phyloP scores from a whole-genome alignment of 164 flowering plant species.

The Paratinospora sagittata region DNA sequence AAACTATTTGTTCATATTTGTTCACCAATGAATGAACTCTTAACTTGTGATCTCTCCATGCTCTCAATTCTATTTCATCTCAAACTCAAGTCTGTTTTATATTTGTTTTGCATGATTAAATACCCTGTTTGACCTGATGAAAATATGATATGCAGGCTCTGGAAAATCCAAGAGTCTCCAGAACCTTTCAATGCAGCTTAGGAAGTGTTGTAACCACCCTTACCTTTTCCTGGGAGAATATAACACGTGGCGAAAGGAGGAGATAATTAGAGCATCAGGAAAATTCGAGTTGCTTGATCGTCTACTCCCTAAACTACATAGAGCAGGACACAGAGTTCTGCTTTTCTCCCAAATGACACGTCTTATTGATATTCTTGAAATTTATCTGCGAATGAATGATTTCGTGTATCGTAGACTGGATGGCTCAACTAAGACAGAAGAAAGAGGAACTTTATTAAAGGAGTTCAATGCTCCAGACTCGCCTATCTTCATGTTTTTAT shows the following conservation, averaged over 20 bases:
- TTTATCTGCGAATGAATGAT: slow-evolving; percentile 59
- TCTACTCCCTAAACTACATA: slow-evolving; percentile 81
- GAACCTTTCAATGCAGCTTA: slow-evolving; percentile 91
- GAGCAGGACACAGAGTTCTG: slow-evolving; percentile 82
- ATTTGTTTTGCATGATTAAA: background rate
- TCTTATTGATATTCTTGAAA: slow-evolving; percentile 81
- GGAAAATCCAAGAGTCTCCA: slow-evolving; percentile 85
- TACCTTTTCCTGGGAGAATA: slow-evolving; percentile 76
- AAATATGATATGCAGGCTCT: slow-evolving; percentile 44
- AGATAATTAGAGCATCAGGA: slow-evolving; percentile 88
- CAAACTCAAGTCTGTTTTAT: no score
- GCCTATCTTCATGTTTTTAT: slow-evolving; percentile 84
- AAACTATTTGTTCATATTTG: no score
- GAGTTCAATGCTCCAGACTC: slow-evolving; percentile 90
- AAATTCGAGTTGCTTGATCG: slow-evolving; percentile 99
- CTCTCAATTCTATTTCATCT: no score
- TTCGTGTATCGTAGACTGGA: slow-evolving; percentile 79
- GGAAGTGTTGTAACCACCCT: slow-evolving; percentile 99
- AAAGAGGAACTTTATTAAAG: slow-evolving; percentile 67
- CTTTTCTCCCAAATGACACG: slow-evolving; percentile 95
- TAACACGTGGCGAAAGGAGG: slow-evolving; percentile 65
- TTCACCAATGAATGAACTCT: no score
- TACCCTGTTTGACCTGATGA: background rate
- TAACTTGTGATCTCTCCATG: no score
- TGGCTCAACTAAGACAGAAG: slow-evolving; percentile 91